Conservation (phyloP, 805 yeast species). For the Priceomyces fermenticarens region DNA sequence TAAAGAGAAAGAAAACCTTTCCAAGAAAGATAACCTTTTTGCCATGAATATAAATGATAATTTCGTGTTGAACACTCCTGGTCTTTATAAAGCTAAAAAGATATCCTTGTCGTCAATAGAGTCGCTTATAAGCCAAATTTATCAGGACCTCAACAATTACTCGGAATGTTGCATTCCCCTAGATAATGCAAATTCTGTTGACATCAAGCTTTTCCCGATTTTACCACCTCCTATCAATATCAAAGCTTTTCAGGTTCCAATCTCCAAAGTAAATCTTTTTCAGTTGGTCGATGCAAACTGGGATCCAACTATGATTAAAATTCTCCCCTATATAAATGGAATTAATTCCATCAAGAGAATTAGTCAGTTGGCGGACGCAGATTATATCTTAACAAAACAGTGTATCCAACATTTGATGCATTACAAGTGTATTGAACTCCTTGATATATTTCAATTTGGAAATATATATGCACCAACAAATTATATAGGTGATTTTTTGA, state of each 20-base stretch:
- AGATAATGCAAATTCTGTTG: constrained; percentile 84
- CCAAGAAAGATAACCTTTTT: constrained; percentile 7
- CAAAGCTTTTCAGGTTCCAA: constrained; percentile 83
- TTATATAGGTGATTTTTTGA: constrained; percentile 63
- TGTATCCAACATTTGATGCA: constrained; percentile 91
- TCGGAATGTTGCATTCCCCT: constrained; percentile 95
- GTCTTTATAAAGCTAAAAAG: constrained; percentile 31
- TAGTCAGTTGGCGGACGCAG: constrained; percentile 77
- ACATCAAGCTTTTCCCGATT: constrained; percentile 91
- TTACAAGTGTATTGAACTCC: constrained; percentile 76
- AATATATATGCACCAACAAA: constrained; percentile 90
- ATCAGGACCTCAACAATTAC: constrained; percentile 89
- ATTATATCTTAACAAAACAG: constrained; percentile 70
- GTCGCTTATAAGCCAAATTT: constrained; percentile 83
- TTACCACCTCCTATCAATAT: constrained; percentile 76
- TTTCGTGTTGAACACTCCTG: constrained; percentile 24
- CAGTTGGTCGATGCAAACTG: constrained; percentile 82
- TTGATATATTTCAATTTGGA: constrained; percentile 86
- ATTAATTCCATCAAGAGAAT: constrained; percentile 77
- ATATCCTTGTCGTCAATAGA: constrained; percentile 50
- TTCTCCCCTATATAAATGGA: constrained; percentile 85
- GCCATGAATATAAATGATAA: constrained; percentile 10
- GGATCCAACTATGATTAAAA: constrained; percentile 95
- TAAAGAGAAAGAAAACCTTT: constrained; percentile 17
- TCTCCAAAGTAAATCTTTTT: constrained; percentile 75